Base-by-base conservation (phyloP, 2,329 filamentous ascomycete genomes). In the Tympanopsis confertula region DNA sequence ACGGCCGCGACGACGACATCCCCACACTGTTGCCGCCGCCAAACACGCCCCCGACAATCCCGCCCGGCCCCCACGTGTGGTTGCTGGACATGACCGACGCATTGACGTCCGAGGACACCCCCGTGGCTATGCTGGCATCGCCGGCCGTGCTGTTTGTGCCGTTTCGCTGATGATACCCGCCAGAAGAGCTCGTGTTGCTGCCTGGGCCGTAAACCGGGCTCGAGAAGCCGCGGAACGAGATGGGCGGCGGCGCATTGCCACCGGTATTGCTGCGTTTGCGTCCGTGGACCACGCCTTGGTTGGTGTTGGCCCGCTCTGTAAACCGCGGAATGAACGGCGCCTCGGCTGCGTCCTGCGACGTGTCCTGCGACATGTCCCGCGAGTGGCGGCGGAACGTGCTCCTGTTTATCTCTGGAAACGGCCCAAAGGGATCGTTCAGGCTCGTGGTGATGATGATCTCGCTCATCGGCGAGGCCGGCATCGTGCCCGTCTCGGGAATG, bases 211-310 rank as follows among this genome's bases (percentile, higher is more conserved):
- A 59, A 7, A 56, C 51, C 5, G 72, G 68, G 1, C 69, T 66
- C 1, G 84, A 87, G 58, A 93, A 89, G 44, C 81, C 86, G 35
- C 86, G 77, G 65, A 91, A 86, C 2, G 81, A 78, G 36, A 77
- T 66, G 1, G 82, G 78, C 19, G 78, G 81, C 13, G 74, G 74
- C 15, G 77, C 70, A 35, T 83, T 78, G 4, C 86, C 82, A 10
- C 84, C 84, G 0, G 88, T 94, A 52, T 89, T 93, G 63, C 87
- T 94, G 44, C 88, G 74, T 63, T 93, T 94, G 42, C 89, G 81
- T 5, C 78, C 78, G 54, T 95, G 88, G 0, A 68, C 54, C 35
- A 58, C 53, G 3, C 51, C 54, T 20, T 63, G 60, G n/a, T n/a
- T n/a, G 13, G 47, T 46, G 43, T 58, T 61, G 5, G 66, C 66